These are phyloP conservation scores for Boletus sensibilis DNA, from an alignment of 768 basidiomycete species.

Conservation along the genomic window DNA sequence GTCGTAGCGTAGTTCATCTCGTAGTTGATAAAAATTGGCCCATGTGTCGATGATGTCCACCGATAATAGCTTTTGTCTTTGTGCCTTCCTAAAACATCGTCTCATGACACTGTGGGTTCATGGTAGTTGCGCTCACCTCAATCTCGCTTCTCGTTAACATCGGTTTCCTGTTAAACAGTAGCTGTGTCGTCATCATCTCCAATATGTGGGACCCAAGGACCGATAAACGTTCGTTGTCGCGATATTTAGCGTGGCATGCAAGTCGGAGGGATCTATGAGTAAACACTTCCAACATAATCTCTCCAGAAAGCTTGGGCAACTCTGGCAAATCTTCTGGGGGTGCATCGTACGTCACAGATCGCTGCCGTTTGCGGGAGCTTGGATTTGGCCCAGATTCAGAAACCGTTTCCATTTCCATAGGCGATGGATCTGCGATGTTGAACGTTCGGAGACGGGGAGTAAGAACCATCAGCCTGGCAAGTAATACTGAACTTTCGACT, in stretches of 20 bases:
- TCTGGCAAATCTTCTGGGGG: slow-evolving; percentile 37
- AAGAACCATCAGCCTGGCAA: slow-evolving; percentile 31
- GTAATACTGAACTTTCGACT: slow-evolving; percentile 10
- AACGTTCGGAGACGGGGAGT: slow-evolving; percentile 37
- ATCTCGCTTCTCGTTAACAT: slow-evolving; percentile 49
- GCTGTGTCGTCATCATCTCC: slow-evolving; percentile 44
- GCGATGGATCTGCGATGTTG: slow-evolving; percentile 32
- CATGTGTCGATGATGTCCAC: slow-evolving; percentile 37
- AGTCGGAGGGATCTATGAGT: slow-evolving; percentile 65
- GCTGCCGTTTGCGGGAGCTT: slow-evolving; percentile 39
- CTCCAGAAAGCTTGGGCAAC: slow-evolving; percentile 50
- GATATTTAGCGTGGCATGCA: slow-evolving; percentile 40
- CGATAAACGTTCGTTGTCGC: slow-evolving; percentile 58
- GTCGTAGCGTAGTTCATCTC: slow-evolving; percentile 35
- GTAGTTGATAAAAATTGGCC: slow-evolving; percentile 38
- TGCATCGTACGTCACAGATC: slow-evolving; percentile 32
- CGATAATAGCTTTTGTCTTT: slow-evolving; percentile 29
- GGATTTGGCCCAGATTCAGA: slow-evolving; percentile 28
- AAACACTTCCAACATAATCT: slow-evolving; percentile 64
- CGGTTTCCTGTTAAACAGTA: slow-evolving; percentile 52
- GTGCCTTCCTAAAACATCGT: slow-evolving; percentile 27
- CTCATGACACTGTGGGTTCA: slow-evolving; percentile 17
- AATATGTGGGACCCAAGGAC: slow-evolving; percentile 50
- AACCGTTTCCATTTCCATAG: slow-evolving; percentile 33
- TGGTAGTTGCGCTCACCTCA: slow-evolving; percentile 42